Evolutionary conservation across 2,329 filamentous ascomycete genomes (phyloP), one percentile per base, ranked within the genome.

Genomic region (Lecanicillium sp.): DNA sequence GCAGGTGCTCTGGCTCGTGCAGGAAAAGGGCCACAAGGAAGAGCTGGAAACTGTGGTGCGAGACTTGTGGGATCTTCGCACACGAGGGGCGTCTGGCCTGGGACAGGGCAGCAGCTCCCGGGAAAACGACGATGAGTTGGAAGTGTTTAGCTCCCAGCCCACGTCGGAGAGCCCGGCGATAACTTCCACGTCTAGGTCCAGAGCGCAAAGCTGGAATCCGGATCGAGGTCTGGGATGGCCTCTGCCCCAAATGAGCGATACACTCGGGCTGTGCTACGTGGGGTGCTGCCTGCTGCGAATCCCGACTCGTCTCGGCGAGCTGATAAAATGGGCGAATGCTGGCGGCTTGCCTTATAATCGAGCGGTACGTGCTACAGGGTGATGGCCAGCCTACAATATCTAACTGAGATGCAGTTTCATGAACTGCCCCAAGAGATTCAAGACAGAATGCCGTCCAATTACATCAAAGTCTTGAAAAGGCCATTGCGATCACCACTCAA

Each of bases 1-100:
- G 54, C 90, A 97, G 64, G 65, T 87, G 13, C 63, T 76, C 53
- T 89, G 82, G 70, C 67, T 97, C 20, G 66, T 94, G 12, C 65
- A 74, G 17, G 65, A 71, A 5, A 79, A 80, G 55, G 73, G 74
- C 0, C 71, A 92, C 34, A 80, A 82, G 2, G 59, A 68, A 4
- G 83, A 94, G 50, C 69, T 96, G 11, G 87, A 94, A 67, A 80
- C 67, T 7, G 69, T 94, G 9, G 79, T 94, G 5, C 77, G 80
- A 42, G 88, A 95, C 55, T 72, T 98, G 12, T 98, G 92, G 90
- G 72, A 81, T 37, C 64, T 96, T 36, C 77, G 87, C 5, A 65
- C 71, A 3, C 62, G 72, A 28, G 63, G 62, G 15, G 62, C 54
- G 59, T 49, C 67, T 46, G 25, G 66, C 59, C 33, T 61, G 55